Evolutionary conservation across 192 early-diverging fungal genomes (phyloP).

Genomic region (Funneliformis mosseae): DNA sequence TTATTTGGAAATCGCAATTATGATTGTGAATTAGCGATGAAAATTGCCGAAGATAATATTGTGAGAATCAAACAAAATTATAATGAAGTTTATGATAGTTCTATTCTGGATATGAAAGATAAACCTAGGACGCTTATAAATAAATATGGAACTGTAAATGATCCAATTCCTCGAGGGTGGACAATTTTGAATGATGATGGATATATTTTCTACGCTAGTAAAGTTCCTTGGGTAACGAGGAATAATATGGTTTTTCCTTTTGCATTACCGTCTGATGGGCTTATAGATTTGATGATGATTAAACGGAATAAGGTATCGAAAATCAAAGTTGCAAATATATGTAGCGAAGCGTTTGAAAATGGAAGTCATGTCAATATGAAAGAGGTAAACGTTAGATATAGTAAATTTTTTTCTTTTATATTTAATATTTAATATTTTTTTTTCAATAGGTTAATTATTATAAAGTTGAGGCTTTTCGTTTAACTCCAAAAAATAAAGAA

Average conservation of each 20-base stretch:
- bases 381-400: conserved; percentile 46
- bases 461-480: conserved; percentile 59
- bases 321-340: conserved; percentile 38
- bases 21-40: conserved; percentile 43
- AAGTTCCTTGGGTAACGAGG: conserved; percentile 52
- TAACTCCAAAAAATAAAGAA: conserved; percentile 44
- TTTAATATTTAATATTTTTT: neutral
- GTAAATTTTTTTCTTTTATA: too few species aligned
- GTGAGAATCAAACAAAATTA: conserved; percentile 45
- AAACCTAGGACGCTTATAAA: conserved; percentile 33
- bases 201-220: conserved; percentile 49
- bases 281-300: conserved; percentile 52
- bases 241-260: conserved; percentile 50
- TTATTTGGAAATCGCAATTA: conserved; percentile 46
- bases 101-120: conserved; percentile 22
- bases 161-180: conserved; percentile 48
- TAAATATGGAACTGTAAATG: conserved; percentile 37
- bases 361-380: conserved; percentile 50
- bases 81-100: conserved; percentile 2
- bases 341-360: conserved; percentile 44
- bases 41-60: conserved; percentile 48
- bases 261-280: conserved; percentile 56
- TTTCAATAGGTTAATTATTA: conserved; percentile 51
- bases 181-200: conserved; percentile 45
- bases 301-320: conserved; percentile 39